Evolutionary conservation across 2,329 filamentous ascomycete genomes (phyloP).

Genomic region (Alternaria tenuissima): DNA sequence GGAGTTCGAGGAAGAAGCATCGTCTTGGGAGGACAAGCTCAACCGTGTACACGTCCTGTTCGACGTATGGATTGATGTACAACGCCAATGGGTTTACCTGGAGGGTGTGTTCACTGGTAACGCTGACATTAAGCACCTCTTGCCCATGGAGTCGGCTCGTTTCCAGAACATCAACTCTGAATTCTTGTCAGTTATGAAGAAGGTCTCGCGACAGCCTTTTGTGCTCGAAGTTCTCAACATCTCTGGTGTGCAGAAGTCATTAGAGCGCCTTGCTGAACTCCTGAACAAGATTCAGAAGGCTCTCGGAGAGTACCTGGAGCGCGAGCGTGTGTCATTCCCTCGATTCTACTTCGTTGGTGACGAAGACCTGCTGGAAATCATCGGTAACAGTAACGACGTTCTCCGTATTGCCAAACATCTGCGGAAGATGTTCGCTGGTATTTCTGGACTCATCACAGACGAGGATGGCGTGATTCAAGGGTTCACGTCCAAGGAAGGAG

Average conservation of each 20-base stretch:
- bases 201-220: conserved; percentile 94
- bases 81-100: conserved; percentile 98
- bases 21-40: conserved; percentile 96
- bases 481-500: conserved; percentile 94
- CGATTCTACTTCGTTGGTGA: conserved; percentile 99
- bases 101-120: conserved; percentile 99
- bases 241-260: conserved; percentile 90
- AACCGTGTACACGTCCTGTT: conserved; percentile 98
- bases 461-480: conserved; percentile 89
- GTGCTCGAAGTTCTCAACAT: conserved; percentile 97
- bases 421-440: conserved; percentile 99
- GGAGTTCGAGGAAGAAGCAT: conserved; percentile 97
- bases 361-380: conserved; percentile 97
- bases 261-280: conserved; percentile 94
- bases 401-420: conserved; percentile 97
- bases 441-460: conserved; percentile 89
- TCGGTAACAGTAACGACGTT: conserved; percentile 98
- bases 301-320: conserved; percentile 96
- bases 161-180: conserved; percentile 99
- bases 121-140: conserved; percentile 96
- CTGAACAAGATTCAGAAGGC: conserved; percentile 99
- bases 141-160: conserved; percentile 93
- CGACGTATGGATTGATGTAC: conserved; percentile 99
- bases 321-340: conserved; percentile 95
- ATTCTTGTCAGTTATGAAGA: conserved; percentile 99